Percentiles rank a stretch among this genome's conserved stretches.
Evolutionary conservation across 345 rosid species (phyloP).

Genomic region (Citrus sinensis): DNA sequence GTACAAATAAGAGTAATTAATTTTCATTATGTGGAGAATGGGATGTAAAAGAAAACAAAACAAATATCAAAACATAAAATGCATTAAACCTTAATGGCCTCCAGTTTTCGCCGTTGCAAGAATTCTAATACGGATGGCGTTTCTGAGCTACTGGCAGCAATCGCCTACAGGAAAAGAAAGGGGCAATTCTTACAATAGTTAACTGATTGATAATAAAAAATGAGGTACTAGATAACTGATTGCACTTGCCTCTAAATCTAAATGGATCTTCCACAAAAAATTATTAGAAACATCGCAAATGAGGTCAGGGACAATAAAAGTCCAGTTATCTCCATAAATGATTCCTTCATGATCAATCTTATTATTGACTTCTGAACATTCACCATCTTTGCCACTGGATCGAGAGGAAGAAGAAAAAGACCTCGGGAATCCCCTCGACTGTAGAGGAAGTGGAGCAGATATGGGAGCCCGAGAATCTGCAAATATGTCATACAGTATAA

Average conservation of each 20-base stretch:
- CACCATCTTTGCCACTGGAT: slow-evolving; percentile 46
- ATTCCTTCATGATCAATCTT: slow-evolving; percentile 48
- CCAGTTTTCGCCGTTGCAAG: slow-evolving; percentile 88
- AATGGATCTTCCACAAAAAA: slow-evolving; percentile 80
- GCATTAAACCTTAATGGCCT: slow-evolving; percentile 72
- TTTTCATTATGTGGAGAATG: not conserved
- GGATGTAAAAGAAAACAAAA: not conserved
- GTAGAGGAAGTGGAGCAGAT: slow-evolving; percentile 96
- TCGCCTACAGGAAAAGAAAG: slow-evolving; percentile 60
- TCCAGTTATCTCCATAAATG: slow-evolving; percentile 88
- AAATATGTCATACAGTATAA: slow-evolving; percentile 88
- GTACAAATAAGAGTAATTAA: not conserved
- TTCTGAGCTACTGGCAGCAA: slow-evolving; percentile 93
- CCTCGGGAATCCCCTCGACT: slow-evolving; percentile 69
- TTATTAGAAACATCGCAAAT: slow-evolving; percentile 69
- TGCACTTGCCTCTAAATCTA: slow-evolving; percentile 83
- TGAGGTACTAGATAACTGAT: not conserved
- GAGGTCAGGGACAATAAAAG: slow-evolving; percentile 86
- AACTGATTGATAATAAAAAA: not conserved
- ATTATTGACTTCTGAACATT: slow-evolving; percentile 44
- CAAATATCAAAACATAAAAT: slow-evolving; percentile 5
- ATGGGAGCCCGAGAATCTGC: slow-evolving; percentile 92
- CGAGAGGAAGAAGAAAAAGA: slow-evolving; percentile 42
- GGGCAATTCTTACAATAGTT: not conserved
- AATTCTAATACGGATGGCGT: slow-evolving; percentile 81